Percentiles rank a stretch among this genome's conserved stretches.
Conservation (phyloP, 768 basidiomycete genomes). For the Tylopilus rubrobrunneus region DNA sequence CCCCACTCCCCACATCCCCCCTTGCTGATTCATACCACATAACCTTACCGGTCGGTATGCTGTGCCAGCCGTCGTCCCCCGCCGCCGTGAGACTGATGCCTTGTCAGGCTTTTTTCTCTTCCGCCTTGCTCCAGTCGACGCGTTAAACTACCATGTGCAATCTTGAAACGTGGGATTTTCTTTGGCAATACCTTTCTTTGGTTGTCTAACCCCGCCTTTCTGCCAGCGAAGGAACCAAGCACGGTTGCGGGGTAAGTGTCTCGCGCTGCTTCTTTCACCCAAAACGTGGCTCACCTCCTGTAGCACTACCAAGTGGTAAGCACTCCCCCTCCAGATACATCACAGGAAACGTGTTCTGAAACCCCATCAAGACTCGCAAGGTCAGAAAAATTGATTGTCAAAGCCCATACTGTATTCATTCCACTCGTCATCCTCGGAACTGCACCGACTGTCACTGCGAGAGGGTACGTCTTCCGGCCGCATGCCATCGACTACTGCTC, state of each 20-base stretch:
- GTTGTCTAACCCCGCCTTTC: constrained; percentile 26
- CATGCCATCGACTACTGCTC: constrained; percentile 1
- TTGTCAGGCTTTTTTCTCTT: constrained; percentile 3
- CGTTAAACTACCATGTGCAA: constrained; percentile 49
- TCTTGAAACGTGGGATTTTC: constrained; percentile 46
- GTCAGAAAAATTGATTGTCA: constrained; percentile 34
- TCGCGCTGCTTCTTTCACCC: constrained; percentile 18
- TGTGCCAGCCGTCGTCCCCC: neutral
- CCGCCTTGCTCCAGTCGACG: constrained; percentile 7
- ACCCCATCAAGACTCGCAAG: constrained; percentile 29
- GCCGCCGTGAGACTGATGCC: constrained; percentile 3
- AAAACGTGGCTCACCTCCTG: constrained; percentile 4
- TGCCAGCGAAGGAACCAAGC: constrained; percentile 66
- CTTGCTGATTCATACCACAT: constrained; percentile 1
- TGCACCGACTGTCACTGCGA: constrained; percentile 44
- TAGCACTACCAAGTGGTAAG: constrained; percentile 70
- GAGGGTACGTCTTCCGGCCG: constrained; percentile 30
- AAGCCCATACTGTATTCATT: constrained; percentile 38
- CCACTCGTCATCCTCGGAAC: constrained; percentile 36
- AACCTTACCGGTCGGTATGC: constrained; percentile 12
- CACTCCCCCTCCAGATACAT: constrained; percentile 27
- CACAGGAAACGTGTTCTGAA: neutral
- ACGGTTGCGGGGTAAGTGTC: constrained; percentile 59
- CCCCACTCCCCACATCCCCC: constrained; percentile 7
- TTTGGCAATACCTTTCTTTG: constrained; percentile 15